These are phyloP conservation scores for Pilaira anomala DNA, from an alignment of 192 early-diverging fungal species.

Conservation along the genomic window DNA sequence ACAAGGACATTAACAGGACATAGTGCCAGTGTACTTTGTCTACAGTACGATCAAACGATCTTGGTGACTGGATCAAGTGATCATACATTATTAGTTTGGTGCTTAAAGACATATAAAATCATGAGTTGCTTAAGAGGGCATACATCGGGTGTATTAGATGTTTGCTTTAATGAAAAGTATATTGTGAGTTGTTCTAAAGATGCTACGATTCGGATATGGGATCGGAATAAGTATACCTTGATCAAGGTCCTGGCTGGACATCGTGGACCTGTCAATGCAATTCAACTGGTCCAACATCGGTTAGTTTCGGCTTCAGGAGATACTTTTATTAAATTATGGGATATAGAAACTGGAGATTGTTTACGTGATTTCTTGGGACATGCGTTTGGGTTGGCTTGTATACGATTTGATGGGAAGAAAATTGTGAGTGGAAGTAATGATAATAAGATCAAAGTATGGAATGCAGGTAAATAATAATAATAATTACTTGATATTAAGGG, in stretches of 20 bases:
- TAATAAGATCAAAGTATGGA: slow-evolving; percentile 77
- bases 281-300: slow-evolving; percentile 71
- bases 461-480: slow-evolving; percentile 33
- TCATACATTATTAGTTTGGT: slow-evolving; percentile 84
- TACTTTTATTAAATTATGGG: slow-evolving; percentile 78
- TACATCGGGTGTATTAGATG: slow-evolving; percentile 79
- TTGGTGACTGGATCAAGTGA: slow-evolving; percentile 90
- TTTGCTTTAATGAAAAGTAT: slow-evolving; percentile 71
- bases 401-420: slow-evolving; percentile 83
- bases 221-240: slow-evolving; percentile 53
- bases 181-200: slow-evolving; percentile 96
- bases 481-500: no score
- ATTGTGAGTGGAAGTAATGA: slow-evolving; percentile 86
- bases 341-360: slow-evolving; percentile 66
- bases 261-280: slow-evolving; percentile 93
- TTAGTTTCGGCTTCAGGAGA: slow-evolving; percentile 85
- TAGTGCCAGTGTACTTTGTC: slow-evolving; percentile 69
- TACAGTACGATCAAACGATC: slow-evolving; percentile 79
- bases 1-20: slow-evolving; percentile 67
- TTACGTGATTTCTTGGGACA: slow-evolving; percentile 72
- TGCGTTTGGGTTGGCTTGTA: slow-evolving; percentile 78
- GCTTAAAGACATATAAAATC: slow-evolving; percentile 50
- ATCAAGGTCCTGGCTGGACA: slow-evolving; percentile 79
- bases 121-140: slow-evolving; percentile 67
- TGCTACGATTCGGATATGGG: slow-evolving; percentile 89